Evolutionary conservation across 345 rosid species (phyloP).

Genomic region (Gossypium stocksii): DNA sequence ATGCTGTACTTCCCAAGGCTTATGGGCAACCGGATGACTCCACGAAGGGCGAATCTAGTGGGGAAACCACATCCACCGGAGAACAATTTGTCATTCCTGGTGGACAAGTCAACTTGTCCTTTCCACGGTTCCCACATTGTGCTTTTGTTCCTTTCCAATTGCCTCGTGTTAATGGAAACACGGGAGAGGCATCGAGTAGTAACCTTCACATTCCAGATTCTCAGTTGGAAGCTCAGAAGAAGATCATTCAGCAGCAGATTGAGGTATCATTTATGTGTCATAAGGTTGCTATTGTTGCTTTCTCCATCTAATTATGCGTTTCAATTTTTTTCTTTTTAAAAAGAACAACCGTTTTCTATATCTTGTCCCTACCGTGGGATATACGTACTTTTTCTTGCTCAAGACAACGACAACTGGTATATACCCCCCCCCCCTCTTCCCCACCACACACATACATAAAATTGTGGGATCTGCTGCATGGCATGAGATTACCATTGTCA

Average conservation of each 20-base stretch:
- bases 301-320: background rate
- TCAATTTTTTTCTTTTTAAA: background rate
- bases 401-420: background rate
- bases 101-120: slow-evolving; percentile 27
- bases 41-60: slow-evolving; percentile 24
- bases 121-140: slow-evolving; percentile 27
- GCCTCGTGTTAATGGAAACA: slow-evolving; percentile 23
- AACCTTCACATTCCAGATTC: slow-evolving; percentile 21
- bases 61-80: slow-evolving; percentile 23
- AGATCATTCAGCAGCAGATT: slow-evolving; percentile 51
- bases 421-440: no score
- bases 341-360: background rate
- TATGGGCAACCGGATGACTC: slow-evolving; percentile 24
- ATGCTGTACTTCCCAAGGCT: slow-evolving; percentile 38
- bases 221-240: slow-evolving; percentile 52
- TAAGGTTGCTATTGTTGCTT: slow-evolving; percentile 1
- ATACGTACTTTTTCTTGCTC: background rate
- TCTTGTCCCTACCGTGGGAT: background rate
- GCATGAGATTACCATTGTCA: background rate
- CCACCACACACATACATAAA: no score
- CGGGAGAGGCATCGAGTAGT: slow-evolving; percentile 24
- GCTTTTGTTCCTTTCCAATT: slow-evolving; percentile 40
- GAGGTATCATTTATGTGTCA: slow-evolving; percentile 39
- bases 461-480: background rate
- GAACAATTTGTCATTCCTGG: slow-evolving; percentile 28